Evolutionary conservation across 2,329 filamentous ascomycete species (phyloP).

Genomic region (Fusarium sp.): DNA sequence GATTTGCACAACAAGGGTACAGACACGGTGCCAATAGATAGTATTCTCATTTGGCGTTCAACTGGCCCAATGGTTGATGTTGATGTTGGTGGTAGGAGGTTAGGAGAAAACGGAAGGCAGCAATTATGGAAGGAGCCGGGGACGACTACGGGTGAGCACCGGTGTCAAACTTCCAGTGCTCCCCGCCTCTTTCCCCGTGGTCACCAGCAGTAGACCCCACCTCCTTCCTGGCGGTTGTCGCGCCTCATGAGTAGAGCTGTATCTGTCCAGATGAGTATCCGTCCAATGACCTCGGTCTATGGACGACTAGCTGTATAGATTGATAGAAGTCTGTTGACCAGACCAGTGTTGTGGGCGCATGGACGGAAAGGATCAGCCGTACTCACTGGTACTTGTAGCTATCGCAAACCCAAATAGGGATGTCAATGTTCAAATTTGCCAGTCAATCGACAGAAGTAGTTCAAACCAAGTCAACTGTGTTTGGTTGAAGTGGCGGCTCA

Average conservation of each 20-base stretch:
- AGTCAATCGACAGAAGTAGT: background rate
- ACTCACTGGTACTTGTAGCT: background rate
- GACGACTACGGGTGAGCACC: background rate
- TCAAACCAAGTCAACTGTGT: background rate
- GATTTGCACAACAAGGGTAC: too few relatives aligned
- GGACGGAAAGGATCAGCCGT: accelerated
- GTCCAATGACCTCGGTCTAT: background rate
- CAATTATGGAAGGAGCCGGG: background rate
- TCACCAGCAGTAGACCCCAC: too few relatives aligned
- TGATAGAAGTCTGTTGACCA: too few relatives aligned
- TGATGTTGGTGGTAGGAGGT: background rate
- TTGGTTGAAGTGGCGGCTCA: background rate
- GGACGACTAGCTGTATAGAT: background rate
- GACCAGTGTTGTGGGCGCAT: too few relatives aligned
- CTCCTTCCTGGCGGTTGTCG: background rate
- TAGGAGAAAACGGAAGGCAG: background rate
- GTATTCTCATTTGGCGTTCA: too few relatives aligned
- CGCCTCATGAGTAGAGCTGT: background rate
- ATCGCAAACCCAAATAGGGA: background rate
- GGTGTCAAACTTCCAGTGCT: background rate
- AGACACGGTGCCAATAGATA: too few relatives aligned
- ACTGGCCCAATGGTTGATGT: too few relatives aligned
- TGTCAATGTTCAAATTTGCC: background rate
- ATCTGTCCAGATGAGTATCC: background rate
- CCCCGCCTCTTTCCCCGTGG: background rate